phyloP scores from a whole-genome alignment of 2,329 filamentous ascomycete species.

The Aspergillus sp. region DNA sequence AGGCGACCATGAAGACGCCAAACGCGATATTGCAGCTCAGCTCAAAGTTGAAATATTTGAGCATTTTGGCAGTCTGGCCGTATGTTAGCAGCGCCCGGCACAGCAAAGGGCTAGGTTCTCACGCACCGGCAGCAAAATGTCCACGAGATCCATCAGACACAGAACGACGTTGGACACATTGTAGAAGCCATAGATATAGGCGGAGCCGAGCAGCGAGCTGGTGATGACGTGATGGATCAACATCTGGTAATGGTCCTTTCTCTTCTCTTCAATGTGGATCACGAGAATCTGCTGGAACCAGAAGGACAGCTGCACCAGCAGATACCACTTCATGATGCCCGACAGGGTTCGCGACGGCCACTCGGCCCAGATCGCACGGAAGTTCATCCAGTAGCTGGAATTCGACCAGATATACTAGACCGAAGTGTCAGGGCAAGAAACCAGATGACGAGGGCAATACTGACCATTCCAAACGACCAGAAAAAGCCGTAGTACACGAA shows the following conservation, averaged over 20 bases:
- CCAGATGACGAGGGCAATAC: constrained; percentile 19
- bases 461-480: constrained; percentile 75
- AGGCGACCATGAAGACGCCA: constrained; percentile 73
- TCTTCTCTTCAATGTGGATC: constrained; percentile 84
- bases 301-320: constrained; percentile 81
- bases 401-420: constrained; percentile 67
- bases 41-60: constrained; percentile 77
- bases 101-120: not conserved
- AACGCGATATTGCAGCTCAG: constrained; percentile 73
- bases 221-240: constrained; percentile 90
- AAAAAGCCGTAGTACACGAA: constrained; percentile 72
- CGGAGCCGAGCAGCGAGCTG: constrained; percentile 65
- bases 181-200: constrained; percentile 79
- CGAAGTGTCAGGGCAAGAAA: constrained; percentile 5
- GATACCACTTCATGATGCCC: constrained; percentile 75
- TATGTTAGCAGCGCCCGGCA: constrained; percentile 4
- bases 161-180: constrained; percentile 83
- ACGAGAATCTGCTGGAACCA: constrained; percentile 92
- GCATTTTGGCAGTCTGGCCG: constrained; percentile 70
- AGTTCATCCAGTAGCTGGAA: constrained; percentile 68
- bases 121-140: constrained; percentile 74
- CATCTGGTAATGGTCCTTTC: constrained; percentile 97
- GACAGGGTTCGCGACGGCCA: constrained; percentile 73
- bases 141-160: constrained; percentile 87
- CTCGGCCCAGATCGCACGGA: constrained; percentile 69